These are phyloP conservation scores for Aspergillus floridensis DNA, from an alignment of 2,329 filamentous ascomycete genomes.

Conservation along the genomic window DNA sequence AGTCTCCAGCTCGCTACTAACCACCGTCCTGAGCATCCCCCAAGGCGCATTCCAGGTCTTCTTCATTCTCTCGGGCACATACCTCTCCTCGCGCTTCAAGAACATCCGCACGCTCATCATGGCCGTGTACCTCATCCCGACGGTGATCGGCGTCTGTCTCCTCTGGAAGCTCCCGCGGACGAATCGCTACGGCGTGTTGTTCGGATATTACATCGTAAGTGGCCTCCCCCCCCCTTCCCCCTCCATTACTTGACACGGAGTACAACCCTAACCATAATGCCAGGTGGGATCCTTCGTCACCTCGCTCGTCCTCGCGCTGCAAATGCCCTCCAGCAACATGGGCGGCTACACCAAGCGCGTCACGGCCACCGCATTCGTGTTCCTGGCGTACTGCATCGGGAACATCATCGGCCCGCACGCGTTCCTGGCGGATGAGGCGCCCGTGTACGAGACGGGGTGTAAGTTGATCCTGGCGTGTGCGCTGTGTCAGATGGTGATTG, in stretches of 20 bases:
- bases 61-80: constrained; percentile 53
- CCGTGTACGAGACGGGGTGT: constrained; percentile 52
- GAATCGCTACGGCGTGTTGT: constrained; percentile 49
- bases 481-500: constrained; percentile 19
- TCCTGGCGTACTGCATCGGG: constrained; percentile 44
- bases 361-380: constrained; percentile 47
- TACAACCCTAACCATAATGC: no score
- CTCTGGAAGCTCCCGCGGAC: constrained; percentile 50
- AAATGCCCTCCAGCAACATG: constrained; percentile 40
- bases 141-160: constrained; percentile 49
- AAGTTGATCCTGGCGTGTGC: constrained; percentile 47
- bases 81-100: constrained; percentile 50
- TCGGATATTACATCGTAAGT: constrained; percentile 51
- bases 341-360: constrained; percentile 52
- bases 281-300: constrained; percentile 47
- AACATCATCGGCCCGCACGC: constrained; percentile 50
- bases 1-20: constrained; percentile 49
- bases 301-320: constrained; percentile 54
- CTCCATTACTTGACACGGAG: background rate
- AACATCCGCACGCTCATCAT: constrained; percentile 55
- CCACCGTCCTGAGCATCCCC: constrained; percentile 55
- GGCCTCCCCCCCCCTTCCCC: background rate
- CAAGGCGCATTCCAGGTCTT: constrained; percentile 54
- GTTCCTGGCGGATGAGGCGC: constrained; percentile 43
- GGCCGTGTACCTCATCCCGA: constrained; percentile 52